phyloP scores from a whole-genome alignment of 495 filamentous ascomycete species.

The Echria macrotheca region DNA sequence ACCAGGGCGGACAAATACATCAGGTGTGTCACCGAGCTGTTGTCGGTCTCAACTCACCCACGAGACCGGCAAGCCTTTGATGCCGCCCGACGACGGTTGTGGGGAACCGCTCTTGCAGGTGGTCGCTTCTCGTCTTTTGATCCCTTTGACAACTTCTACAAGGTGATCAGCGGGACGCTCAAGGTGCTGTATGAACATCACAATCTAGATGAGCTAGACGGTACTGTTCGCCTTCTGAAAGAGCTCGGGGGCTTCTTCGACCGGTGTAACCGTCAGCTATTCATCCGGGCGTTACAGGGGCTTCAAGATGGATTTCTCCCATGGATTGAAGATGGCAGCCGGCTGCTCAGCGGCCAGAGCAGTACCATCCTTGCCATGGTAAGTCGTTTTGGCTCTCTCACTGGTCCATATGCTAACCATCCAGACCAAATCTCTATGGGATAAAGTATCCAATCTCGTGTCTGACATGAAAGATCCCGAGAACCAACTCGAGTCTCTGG shows the following conservation, averaged over 20 bases:
- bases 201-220: slow-evolving; percentile 18
- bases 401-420: slow-evolving; percentile 16
- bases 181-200: slow-evolving; percentile 37
- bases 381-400: slow-evolving; percentile 17
- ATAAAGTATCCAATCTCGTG: slow-evolving; percentile 32
- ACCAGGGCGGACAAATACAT: no score
- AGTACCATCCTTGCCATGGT: slow-evolving; percentile 29
- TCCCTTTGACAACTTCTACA: slow-evolving; percentile 58
- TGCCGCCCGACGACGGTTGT: slow-evolving; percentile 51
- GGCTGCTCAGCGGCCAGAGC: slow-evolving; percentile 29
- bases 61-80: slow-evolving; percentile 53
- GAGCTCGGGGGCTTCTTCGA: slow-evolving; percentile 32
- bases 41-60: slow-evolving; percentile 39
- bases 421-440: slow-evolving; percentile 39
- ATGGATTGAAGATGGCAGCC: slow-evolving; percentile 56
- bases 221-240: slow-evolving; percentile 25
- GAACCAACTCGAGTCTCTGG: slow-evolving; percentile 34
- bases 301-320: slow-evolving; percentile 54
- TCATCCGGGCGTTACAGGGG: slow-evolving; percentile 38
- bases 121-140: slow-evolving; percentile 46
- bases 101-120: slow-evolving; percentile 46
- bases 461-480: slow-evolving; percentile 23
- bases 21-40: slow-evolving; percentile 27
- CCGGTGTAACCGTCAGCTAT: slow-evolving; percentile 34
- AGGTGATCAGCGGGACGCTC: slow-evolving; percentile 42